Evolutionary conservation across 805 yeast genomes (phyloP), one percentile per base, ranked within the genome.

Genomic region (Saccharomycodes ludwigii): DNA sequence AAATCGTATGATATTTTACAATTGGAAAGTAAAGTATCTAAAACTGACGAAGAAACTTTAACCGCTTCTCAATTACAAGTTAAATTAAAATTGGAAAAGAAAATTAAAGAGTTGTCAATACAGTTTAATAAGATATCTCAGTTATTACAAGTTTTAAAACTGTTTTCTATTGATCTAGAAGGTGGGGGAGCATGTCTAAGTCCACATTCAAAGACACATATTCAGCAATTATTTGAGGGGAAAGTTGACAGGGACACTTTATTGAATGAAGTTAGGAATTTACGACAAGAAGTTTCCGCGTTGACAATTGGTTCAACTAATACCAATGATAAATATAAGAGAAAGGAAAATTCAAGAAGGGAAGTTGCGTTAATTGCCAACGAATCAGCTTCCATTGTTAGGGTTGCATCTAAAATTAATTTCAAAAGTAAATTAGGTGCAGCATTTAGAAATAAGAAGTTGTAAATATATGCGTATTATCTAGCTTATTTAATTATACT

Each of bases 201-300:
- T 7, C 6, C 17, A 14, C 19, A 14, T n/a, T 16, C 19, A n/a
- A 6, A 13, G 11, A 6, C 10, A 8, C 3, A 19, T 15, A 4
- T n/a, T 25, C n/a, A 14, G 17, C 15, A 25, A 25, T 7, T 25
- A 25, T 15, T 16, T 25, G 19, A 14, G 12, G 5, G 12, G 18
- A 11, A 16, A 15, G 21, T 27, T 2, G 39, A 34, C 9, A 41
- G 49, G 24, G 30, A 24, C n/a, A 31, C 40, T 24, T 18, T 52
- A 15, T 30, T 46, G 18, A 39, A 42, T 8, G 43, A 43, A 18
- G 45, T 52, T 21, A 37, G 40, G 14, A 27, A 29, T 15, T 24
- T 54, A n/a, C 41, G 48, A 19, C 41, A 40, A 11, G 48, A 50
- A 12, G 33, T 52, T 7, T n/a, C n/a, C n/a, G n/a, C n/a, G n/a